phyloP scores from a whole-genome alignment of 2,329 filamentous ascomycete species.

The Aspergillus tamarii region DNA sequence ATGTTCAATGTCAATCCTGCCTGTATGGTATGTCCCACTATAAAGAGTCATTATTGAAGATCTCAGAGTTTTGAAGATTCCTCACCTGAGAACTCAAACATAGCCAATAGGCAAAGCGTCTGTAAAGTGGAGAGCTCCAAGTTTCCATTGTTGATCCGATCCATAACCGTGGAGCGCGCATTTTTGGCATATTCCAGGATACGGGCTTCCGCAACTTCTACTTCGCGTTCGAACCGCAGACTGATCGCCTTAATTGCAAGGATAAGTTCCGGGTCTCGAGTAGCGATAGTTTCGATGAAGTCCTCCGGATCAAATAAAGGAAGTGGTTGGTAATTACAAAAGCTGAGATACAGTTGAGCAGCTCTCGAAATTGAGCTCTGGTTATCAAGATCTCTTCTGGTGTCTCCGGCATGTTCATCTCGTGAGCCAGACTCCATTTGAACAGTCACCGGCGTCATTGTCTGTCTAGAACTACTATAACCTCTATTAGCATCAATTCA shows the following conservation, averaged over 20 bases:
- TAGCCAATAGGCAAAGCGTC: constrained; percentile 35
- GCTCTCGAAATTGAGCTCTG: constrained; percentile 3
- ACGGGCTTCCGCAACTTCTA: constrained; percentile 14
- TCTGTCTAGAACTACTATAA: not conserved
- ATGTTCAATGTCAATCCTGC: not conserved
- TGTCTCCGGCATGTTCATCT: not conserved
- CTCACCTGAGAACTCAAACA: constrained; percentile 36
- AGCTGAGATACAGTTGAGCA: constrained; percentile 32
- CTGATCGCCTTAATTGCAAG: constrained; percentile 35
- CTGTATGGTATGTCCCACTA: not conserved
- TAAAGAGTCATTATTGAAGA: not conserved
- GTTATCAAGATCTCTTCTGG: not conserved
- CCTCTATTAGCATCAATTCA: not conserved
- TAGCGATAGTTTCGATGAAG: constrained; percentile 20
- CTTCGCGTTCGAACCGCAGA: constrained; percentile 28
- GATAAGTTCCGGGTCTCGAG: constrained; percentile 31
- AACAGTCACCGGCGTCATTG: not conserved
- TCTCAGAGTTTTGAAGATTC: not conserved
- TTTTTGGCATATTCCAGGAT: constrained; percentile 24
- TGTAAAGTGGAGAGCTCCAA: constrained; percentile 40
- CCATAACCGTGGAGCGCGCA: constrained; percentile 30
- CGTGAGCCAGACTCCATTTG: not conserved
- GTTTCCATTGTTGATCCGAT: constrained; percentile 29
- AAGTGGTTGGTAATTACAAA: constrained; percentile 39
- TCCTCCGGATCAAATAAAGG: constrained; percentile 30